A percentile compares a stretch with the other conserved stretches of the same genome.
Conservation (phyloP, 2,329 filamentous ascomycete species). For the Neodidymelliopsis sp. region DNA sequence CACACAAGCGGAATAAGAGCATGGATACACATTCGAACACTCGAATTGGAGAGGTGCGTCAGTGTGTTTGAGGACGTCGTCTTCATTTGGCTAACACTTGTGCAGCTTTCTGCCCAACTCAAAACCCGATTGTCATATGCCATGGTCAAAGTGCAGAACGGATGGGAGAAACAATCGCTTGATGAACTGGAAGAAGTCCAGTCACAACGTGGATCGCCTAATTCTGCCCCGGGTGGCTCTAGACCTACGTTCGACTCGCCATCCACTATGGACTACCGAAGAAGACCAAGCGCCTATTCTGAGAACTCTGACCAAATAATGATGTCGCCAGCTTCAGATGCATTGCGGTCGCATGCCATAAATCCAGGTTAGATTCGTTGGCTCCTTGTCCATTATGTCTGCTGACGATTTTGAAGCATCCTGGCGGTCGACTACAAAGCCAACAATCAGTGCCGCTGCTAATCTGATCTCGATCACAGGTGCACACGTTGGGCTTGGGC, state of each 20-base stretch:
- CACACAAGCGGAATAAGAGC: slow-evolving; percentile 76
- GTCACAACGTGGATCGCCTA: slow-evolving; percentile 72
- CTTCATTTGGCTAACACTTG: slow-evolving; percentile 34
- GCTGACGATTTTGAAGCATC: slow-evolving; percentile 29
- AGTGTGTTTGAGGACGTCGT: slow-evolving; percentile 5
- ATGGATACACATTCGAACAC: slow-evolving; percentile 68
- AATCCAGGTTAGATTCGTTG: slow-evolving; percentile 33
- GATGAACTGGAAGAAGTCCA: slow-evolving; percentile 79
- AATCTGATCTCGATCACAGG: slow-evolving; percentile 41
- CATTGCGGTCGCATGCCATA: slow-evolving; percentile 30
- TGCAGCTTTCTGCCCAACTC: slow-evolving; percentile 77
- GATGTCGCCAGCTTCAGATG: slow-evolving; percentile 43
- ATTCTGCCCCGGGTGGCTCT: slow-evolving; percentile 61
- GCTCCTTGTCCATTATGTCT: background rate
- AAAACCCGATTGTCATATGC: slow-evolving; percentile 88
- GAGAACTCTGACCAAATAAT: slow-evolving; percentile 46
- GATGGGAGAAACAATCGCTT: slow-evolving; percentile 81
- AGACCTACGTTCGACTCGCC: slow-evolving; percentile 44
- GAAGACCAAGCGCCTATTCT: slow-evolving; percentile 47
- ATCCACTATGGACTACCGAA: slow-evolving; percentile 31
- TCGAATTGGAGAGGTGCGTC: slow-evolving; percentile 78
- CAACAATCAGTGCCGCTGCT: slow-evolving; percentile 37
- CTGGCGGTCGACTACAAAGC: slow-evolving; percentile 38
- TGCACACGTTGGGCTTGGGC: slow-evolving; percentile 29
- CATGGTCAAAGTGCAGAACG: slow-evolving; percentile 88